These are phyloP conservation scores for Arthrobotrys sinensis DNA, from an alignment of 2,329 filamentous ascomycete species.

Conservation along the genomic window DNA sequence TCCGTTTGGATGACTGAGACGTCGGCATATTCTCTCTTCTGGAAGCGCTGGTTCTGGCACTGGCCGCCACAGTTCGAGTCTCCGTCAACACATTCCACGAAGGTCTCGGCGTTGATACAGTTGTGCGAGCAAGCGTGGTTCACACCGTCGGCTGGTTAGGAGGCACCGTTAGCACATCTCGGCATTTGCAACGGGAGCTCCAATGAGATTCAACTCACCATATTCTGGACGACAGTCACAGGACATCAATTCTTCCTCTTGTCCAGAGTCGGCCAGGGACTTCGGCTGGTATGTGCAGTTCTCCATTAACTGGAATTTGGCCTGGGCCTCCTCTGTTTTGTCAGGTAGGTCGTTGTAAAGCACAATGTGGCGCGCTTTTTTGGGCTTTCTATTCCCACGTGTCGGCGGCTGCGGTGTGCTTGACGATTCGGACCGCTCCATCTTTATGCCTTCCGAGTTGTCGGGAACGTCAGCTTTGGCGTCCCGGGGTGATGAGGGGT, in stretches of 20 bases:
- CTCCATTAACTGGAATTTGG: conserved; percentile 83
- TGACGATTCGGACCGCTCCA: conserved; percentile 27
- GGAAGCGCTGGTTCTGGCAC: conserved; percentile 96
- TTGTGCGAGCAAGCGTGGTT: conserved; percentile 95
- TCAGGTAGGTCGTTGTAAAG: conserved; percentile 83
- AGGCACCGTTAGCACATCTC: conserved; percentile 62
- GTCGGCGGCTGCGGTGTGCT: conserved; percentile 33
- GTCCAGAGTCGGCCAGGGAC: conserved; percentile 89
- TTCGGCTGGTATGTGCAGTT: conserved; percentile 94
- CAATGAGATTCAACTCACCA: conserved; percentile 75
- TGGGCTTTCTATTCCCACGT: conserved; percentile 61
- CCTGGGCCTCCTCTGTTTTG: conserved; percentile 81
- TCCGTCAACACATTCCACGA: conserved; percentile 90
- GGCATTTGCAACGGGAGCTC: conserved; percentile 64
- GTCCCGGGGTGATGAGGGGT: conserved; percentile 56
- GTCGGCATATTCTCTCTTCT: conserved; percentile 87
- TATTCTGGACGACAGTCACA: conserved; percentile 96
- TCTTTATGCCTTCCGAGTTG: conserved; percentile 37
- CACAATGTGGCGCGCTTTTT: conserved; percentile 52
- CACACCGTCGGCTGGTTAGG: conserved; percentile 71
- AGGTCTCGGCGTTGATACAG: conserved; percentile 97
- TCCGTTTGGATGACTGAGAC: conserved; percentile 98
- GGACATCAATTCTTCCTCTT: conserved; percentile 80
- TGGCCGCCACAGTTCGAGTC: conserved; percentile 88
- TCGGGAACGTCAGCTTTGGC: conserved; percentile 35